Percentiles rank a stretch among this genome's conserved stretches.
Conservation (phyloP, 768 basidiomycete species). For the Tephrocybe sp. region DNA sequence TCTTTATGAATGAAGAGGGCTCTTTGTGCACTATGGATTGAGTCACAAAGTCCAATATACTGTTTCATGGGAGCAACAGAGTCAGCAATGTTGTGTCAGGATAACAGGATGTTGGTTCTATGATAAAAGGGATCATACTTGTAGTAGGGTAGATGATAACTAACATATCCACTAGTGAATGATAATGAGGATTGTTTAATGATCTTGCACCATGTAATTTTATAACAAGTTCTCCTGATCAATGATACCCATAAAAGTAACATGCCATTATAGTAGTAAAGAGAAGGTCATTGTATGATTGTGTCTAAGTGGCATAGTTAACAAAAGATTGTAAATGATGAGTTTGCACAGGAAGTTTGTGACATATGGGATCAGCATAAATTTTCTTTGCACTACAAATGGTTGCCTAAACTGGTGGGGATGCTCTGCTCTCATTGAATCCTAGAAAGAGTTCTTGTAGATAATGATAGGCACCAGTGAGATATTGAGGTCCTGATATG, state of each 20-base stretch:
- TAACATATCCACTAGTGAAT: neutral
- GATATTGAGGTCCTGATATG: slow-evolving; percentile 14
- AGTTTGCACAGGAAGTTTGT: slow-evolving; percentile 20
- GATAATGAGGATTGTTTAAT: slow-evolving; percentile 16
- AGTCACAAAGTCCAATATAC: slow-evolving; percentile 16
- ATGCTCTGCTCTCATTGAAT: slow-evolving; percentile 10
- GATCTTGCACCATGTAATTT: slow-evolving; percentile 17
- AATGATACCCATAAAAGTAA: neutral
- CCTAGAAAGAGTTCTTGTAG: slow-evolving; percentile 20
- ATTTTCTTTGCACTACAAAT: slow-evolving; percentile 19
- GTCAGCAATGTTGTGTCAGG: slow-evolving; percentile 18
- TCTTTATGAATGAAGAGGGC: no score
- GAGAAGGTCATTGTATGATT: neutral
- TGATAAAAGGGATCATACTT: slow-evolving; percentile 28
- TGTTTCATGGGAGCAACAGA: slow-evolving; percentile 14
- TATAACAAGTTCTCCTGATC: neutral
- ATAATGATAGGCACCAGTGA: neutral
- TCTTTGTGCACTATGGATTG: slow-evolving; percentile 13
- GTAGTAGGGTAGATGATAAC: slow-evolving; percentile 29
- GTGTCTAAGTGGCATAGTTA: neutral
- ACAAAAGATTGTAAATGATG: neutral
- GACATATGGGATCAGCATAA: slow-evolving; percentile 21
- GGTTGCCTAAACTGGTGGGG: slow-evolving; percentile 13
- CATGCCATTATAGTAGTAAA: neutral
- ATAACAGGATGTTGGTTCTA: slow-evolving; percentile 22